Base-by-base conservation (phyloP, 768 basidiomycete species). In the Russula abietina region DNA sequence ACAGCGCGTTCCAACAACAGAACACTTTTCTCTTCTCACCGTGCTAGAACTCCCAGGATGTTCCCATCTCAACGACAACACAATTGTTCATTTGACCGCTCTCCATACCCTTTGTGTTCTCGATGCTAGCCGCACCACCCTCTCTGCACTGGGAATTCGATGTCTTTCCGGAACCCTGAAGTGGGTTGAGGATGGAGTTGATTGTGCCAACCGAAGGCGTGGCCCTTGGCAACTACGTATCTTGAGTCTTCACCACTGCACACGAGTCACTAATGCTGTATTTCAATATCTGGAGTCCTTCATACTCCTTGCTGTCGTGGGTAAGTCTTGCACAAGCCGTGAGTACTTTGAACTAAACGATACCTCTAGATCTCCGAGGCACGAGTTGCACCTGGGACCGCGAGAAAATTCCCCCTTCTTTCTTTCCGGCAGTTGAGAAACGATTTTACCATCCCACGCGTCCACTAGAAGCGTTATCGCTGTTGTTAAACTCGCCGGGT, bases 11-110 rank as follows among this genome's bases (percentile, higher is more conserved):
- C 78, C 80, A 1, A 73, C 78, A 49, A 83, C 85, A 0, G 68
- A 77, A 3, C 69, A 80, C 26, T 91, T 89, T 70, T 77, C 87
- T 3, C 77, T 91, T 36, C 64, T 91, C 57, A 87, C 88, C 6
- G 70, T 88, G 12, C 71, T 92, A 26, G 78, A 87, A 52, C 74
- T 91, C 10, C 78, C 82, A 3, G 71, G 76, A 6, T 86, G 86
- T 66, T 58, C 61, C 12, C 75, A 81, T n/a, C 75, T 91, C 0
- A 81, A 77, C 30, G 89, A 91, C 71, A 73, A 79, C 28, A 81
- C 79, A 52, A 76, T 89, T 28, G 60, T 77, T 45, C 70, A 73
- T 10, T 75, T 91, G 32, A 79, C 78, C 32, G 66, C 72, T 11
- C 77, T 91, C 7, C 82, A 81, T 66, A 75, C 77, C 7, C 75